Evolutionary conservation across 2,329 filamentous ascomycete genomes (phyloP).

Genomic region (Byssoonygena ceratinophila): DNA sequence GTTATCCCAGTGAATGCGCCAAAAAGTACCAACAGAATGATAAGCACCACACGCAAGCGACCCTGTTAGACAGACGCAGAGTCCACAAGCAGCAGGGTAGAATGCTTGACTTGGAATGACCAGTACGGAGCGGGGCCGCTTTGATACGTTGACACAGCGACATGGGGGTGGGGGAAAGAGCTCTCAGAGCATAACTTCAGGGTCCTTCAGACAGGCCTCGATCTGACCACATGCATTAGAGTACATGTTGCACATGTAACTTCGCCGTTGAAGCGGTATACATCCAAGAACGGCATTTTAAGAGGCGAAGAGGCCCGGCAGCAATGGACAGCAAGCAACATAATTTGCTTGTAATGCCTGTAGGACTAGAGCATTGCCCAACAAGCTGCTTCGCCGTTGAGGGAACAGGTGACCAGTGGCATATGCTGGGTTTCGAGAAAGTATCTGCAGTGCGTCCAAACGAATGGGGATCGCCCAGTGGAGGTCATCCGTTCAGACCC

Average conservation of each 20-base stretch:
- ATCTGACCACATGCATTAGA: too few species aligned
- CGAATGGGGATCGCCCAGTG: background rate
- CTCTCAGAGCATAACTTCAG: background rate
- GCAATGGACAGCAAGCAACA: too few species aligned
- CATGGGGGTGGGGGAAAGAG: background rate
- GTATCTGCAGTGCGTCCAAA: conserved; percentile 7
- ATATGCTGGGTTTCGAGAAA: conserved; percentile 11
- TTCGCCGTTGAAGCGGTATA: too few species aligned
- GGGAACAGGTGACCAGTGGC: conserved; percentile 11
- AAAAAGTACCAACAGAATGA: background rate
- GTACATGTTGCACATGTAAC: too few species aligned
- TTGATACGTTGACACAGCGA: background rate
- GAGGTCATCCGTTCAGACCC: conserved; percentile 5
- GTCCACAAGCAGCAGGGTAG: conserved; percentile 3
- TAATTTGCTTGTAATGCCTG: too few species aligned
- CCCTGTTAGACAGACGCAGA: conserved; percentile 1
- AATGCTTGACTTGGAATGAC: background rate
- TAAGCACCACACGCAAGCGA: background rate
- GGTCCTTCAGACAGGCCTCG: background rate
- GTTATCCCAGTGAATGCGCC: conserved; percentile 7
- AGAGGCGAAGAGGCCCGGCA: background rate
- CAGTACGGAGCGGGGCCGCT: background rate
- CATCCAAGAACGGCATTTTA: background rate
- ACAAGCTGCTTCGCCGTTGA: background rate
- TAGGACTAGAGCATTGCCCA: background rate